A percentile compares a stretch with the other conserved stretches of the same genome.
Evolutionary conservation across 192 early-diverging fungal genomes (phyloP).

Genomic region (Coemansia sp.): DNA sequence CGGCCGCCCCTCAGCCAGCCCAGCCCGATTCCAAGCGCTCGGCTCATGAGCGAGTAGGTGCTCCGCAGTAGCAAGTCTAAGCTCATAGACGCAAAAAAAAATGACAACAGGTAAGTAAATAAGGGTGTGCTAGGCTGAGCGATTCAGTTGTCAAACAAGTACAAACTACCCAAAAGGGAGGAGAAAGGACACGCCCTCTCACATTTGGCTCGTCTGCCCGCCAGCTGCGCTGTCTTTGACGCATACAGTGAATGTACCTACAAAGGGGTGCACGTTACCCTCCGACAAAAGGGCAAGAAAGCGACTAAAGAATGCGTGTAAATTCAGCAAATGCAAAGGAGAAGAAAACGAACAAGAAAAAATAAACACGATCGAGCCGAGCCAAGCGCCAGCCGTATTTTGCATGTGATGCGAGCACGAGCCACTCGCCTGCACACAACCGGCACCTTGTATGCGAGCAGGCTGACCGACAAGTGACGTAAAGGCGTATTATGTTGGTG

Average conservation of each 20-base stretch:
- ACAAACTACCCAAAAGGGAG: background rate
- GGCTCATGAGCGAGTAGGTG: conserved; percentile 21
- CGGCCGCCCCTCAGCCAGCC: conserved; percentile 36
- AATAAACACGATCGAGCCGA: background rate
- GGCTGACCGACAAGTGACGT: too few species aligned
- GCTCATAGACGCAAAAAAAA: background rate
- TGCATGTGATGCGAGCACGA: too few species aligned
- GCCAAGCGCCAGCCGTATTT: background rate
- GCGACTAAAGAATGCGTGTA: background rate
- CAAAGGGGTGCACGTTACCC: background rate
- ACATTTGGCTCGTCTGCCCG: too few species aligned
- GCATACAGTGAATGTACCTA: background rate
- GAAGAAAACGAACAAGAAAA: background rate
- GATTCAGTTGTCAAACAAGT: background rate
- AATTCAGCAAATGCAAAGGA: conserved; percentile 4
- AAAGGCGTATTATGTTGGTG: too few species aligned
- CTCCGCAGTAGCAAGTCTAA: background rate
- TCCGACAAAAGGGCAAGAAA: background rate
- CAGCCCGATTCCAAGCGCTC: conserved; percentile 37
- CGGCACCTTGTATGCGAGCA: too few species aligned
- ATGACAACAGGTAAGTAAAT: too few species aligned
- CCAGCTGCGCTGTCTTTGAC: background rate
- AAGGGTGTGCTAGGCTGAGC: background rate
- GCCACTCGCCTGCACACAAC: background rate
- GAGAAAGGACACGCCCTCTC: background rate